Evolutionary conservation across 73 alveolate species (phyloP).

Genomic region (Paramecium tetraurelia): DNA sequence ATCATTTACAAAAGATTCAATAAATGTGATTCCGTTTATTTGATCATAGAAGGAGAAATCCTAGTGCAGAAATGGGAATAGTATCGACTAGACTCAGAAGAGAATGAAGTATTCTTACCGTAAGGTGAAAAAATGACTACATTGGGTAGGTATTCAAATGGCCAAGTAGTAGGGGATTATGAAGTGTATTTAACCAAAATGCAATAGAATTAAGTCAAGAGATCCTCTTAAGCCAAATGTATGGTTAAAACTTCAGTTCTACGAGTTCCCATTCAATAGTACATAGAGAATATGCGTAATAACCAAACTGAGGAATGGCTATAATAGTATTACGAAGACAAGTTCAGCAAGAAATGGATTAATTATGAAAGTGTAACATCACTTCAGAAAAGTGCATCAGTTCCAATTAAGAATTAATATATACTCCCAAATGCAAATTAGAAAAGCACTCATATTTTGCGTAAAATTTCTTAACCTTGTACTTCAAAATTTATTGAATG

Average conservation of each 20-base stretch:
- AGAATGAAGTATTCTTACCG: neutral
- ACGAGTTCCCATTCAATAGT: neutral
- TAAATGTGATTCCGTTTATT: neutral
- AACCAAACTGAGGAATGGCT: neutral
- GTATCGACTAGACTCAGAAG: neutral
- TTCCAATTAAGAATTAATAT: neutral
- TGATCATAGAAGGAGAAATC: neutral
- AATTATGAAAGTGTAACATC: neutral
- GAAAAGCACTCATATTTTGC: neutral
- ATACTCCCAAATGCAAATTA: neutral
- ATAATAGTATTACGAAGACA: neutral
- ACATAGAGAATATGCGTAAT: neutral
- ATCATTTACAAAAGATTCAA: neutral
- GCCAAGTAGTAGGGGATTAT: neutral
- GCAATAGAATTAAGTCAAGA: neutral
- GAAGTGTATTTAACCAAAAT: neutral
- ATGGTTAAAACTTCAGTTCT: neutral
- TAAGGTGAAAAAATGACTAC: neutral
- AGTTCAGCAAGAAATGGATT: neutral
- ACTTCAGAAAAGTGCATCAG: neutral
- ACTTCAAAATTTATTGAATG: neutral
- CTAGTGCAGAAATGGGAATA: neutral
- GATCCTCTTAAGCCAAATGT: conserved; percentile 6
- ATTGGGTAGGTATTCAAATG: neutral
- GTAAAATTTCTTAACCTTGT: neutral